These are phyloP conservation scores for Neonectria punicea DNA, from an alignment of 2,329 filamentous ascomycete genomes.

Conservation along the genomic window DNA sequence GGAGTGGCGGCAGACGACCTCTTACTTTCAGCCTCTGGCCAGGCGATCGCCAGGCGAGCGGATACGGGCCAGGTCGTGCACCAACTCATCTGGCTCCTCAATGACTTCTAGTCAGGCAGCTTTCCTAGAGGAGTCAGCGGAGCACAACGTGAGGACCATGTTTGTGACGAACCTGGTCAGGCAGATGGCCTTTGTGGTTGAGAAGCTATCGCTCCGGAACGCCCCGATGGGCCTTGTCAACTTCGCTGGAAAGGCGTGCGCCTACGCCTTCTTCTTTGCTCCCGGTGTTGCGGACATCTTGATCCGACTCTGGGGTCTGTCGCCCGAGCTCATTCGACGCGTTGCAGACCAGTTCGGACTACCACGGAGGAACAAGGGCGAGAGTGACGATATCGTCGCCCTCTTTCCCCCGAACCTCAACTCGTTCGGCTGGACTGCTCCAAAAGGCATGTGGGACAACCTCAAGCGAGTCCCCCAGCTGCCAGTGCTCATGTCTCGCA, in stretches of 20 bases:
- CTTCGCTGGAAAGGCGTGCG: conserved; percentile 90
- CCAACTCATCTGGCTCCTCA: conserved; percentile 66
- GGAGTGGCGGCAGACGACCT: conserved; percentile 84
- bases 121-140: conserved; percentile 72
- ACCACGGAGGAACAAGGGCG: conserved; percentile 63
- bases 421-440: conserved; percentile 66
- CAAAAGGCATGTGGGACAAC: conserved; percentile 59
- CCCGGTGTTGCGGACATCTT: conserved; percentile 87
- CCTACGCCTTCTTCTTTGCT: conserved; percentile 93
- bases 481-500: conserved; percentile 74
- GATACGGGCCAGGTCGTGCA: conserved; percentile 58
- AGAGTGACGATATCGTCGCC: conserved; percentile 72
- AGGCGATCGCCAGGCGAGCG: conserved; percentile 63
- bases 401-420: conserved; percentile 76
- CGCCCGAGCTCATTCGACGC: conserved; percentile 74
- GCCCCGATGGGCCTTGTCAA: conserved; percentile 74
- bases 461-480: conserved; percentile 73
- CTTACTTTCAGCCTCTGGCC: conserved; percentile 70
- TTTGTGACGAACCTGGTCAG: conserved; percentile 84
- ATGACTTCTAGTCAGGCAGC: conserved; percentile 72
- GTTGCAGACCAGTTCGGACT: conserved; percentile 76
- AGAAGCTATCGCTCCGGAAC: conserved; percentile 85
- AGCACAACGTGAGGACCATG: conserved; percentile 89
- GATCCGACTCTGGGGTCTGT: conserved; percentile 81
- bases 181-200: conserved; percentile 88